Evolutionary conservation across 179 eudicot species (phyloP).

Genomic region (Patellifolia procumbens): DNA sequence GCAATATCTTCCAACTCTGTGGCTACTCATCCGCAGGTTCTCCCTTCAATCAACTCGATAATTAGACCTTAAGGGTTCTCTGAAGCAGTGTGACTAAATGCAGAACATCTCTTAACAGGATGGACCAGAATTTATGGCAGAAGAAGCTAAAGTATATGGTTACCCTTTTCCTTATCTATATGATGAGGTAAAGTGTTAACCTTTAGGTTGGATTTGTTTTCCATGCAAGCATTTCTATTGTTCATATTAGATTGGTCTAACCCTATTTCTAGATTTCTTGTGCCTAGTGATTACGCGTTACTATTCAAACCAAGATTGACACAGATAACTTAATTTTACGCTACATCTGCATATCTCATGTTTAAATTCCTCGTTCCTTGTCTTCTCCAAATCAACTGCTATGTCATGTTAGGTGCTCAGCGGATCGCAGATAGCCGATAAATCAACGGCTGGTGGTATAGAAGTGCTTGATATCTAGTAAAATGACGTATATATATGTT

Average conservation of each 20-base stretch:
- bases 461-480: too few species aligned
- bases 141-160: constrained; percentile 69
- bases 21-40: constrained; percentile 85
- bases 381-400: too few species aligned
- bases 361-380: not conserved
- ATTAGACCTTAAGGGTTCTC: constrained; percentile 34
- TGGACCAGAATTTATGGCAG: constrained; percentile 91
- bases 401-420: too few species aligned
- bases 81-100: constrained; percentile 25
- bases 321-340: too few species aligned
- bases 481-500: too few species aligned
- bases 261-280: not conserved
- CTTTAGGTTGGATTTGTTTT: not conserved
- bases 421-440: too few species aligned
- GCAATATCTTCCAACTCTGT: constrained; percentile 95
- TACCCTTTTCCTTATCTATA: constrained; percentile 94
- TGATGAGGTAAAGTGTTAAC: constrained; percentile 59
- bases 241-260: not conserved
- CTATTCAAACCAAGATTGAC: not conserved
- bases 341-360: not conserved
- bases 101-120: constrained; percentile 57
- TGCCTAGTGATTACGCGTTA: too few species aligned
- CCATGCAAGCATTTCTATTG: not conserved
- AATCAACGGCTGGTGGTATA: too few species aligned
- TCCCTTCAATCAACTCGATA: constrained; percentile 25